Conservation (phyloP, 106 monocot species). For the Vanilla planifolia region DNA sequence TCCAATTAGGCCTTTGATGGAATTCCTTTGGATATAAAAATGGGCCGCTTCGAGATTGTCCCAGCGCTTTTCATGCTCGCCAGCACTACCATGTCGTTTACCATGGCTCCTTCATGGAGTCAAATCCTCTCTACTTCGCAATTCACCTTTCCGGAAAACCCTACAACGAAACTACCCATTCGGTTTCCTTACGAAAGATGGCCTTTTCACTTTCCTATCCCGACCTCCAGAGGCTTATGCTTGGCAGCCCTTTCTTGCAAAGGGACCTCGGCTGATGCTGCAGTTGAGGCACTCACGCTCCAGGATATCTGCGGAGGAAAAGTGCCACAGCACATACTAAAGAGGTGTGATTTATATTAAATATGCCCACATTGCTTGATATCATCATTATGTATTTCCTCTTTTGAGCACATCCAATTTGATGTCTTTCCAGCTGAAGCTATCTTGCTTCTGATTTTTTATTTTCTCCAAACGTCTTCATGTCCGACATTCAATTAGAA, state of each 20-base stretch:
- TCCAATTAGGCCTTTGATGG: too few species aligned
- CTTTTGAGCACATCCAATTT: too few species aligned
- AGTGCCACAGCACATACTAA: conserved; percentile 37
- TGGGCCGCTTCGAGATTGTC: too few species aligned
- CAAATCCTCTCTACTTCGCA: not conserved
- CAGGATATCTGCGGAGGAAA: conserved; percentile 36
- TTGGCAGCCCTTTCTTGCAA: not conserved
- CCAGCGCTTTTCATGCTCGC: too few species aligned
- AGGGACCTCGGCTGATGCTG: not conserved
- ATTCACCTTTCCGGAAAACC: not conserved
- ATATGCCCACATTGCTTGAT: not conserved
- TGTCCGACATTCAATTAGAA: too few species aligned
- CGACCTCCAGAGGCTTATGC: not conserved
- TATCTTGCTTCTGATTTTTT: too few species aligned
- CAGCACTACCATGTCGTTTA: too few species aligned
- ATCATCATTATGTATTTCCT: too few species aligned
- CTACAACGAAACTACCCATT: not conserved
- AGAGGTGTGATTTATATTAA: conserved; percentile 17
- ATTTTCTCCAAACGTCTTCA: too few species aligned
- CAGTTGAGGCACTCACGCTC: conserved; percentile 12
- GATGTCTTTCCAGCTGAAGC: too few species aligned
- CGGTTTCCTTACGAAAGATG: not conserved
- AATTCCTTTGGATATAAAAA: too few species aligned
- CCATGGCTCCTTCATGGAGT: too few species aligned
- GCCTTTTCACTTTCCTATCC: not conserved